Conservation (phyloP, 306 rosid genomes). For the Lathyrus aphaca region DNA sequence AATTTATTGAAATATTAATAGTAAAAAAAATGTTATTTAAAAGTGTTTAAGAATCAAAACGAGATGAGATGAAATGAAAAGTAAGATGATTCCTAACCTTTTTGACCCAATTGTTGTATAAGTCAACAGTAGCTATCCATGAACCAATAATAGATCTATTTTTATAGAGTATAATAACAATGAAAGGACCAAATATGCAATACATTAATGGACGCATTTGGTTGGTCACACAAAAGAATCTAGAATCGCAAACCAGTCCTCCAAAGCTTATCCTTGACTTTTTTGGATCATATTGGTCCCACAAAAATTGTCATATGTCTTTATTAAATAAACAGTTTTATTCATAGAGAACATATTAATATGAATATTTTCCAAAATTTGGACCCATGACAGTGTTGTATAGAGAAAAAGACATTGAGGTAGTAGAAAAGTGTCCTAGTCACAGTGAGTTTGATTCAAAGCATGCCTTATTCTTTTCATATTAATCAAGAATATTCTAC, state of each 20-base stretch:
- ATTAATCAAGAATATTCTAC: not conserved
- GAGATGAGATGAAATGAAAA: no score
- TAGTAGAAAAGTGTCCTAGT: constrained; percentile 43
- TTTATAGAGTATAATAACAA: not conserved
- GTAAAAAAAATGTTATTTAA: no score
- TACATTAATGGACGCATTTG: constrained; percentile 6
- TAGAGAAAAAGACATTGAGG: constrained; percentile 9
- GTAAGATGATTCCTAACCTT: no score
- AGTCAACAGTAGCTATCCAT: constrained; percentile 8
- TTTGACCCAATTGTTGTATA: constrained; percentile 1
- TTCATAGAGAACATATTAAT: no score
- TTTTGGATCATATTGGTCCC: not conserved
- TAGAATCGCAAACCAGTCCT: constrained; percentile 19
- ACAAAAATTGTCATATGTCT: not conserved
- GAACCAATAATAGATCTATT: constrained; percentile 37
- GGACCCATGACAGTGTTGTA: constrained; percentile 15
- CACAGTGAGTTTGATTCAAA: constrained; percentile 22
- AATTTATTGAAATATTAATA: no score
- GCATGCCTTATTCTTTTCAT: constrained; percentile 31
- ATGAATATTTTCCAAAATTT: not conserved
- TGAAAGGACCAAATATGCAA: constrained; percentile 9
- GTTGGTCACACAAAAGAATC: constrained; percentile 22
- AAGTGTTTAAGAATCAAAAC: no score
- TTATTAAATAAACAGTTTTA: no score
- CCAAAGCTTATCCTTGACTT: constrained; percentile 9